Base-by-base conservation (phyloP, 805 yeast species). In the Candida suzukii region DNA sequence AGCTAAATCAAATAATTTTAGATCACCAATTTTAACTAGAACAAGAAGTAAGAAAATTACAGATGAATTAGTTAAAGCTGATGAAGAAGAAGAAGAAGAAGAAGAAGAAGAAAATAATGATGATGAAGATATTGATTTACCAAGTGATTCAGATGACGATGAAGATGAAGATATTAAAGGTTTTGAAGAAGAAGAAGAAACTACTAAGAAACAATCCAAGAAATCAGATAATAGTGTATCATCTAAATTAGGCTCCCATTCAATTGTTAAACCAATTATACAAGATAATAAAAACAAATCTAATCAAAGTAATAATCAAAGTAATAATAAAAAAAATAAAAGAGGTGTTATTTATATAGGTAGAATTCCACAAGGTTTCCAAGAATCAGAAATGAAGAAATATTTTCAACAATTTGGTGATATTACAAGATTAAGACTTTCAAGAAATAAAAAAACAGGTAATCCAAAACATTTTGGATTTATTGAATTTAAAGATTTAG, bases 341-440 rank as follows among this genome's bases (percentile, higher is more conserved):
- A 70, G 76, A 37, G 88, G 91, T 29, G 87, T 88, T 41, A 67
- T 93, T 41, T 93, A 90, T 61, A 75, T 93, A 28, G 96, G 98
- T 41, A 78, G 97, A 58, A 73, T 93, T 48, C 99, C 99, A 36
- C 81, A 83, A 52, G 96, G 95, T 33, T 88, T 93, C 67, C 81
- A 88, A 53, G 98, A 93, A 64, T 70, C 64, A 31, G 91, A 85
- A 60, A 68, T 83, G 70, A 74, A 74, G 46, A 76, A 78, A 54
- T 93, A 93, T 64, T 91, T 93, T 60, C 64, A 76, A 37, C 99
- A 93, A 67, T 93, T 93, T 66, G 99, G 99, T 46, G 81, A 76
- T 31, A 80, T 93, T 44, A 70, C 78, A 36, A 79, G 87, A 51
- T 72, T 88, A 42, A 79, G 90, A 51, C 64, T 93, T 40, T 86